These are phyloP conservation scores for Ascosphaera apis DNA, from an alignment of 2,329 filamentous ascomycete genomes.

Conservation along the genomic window DNA sequence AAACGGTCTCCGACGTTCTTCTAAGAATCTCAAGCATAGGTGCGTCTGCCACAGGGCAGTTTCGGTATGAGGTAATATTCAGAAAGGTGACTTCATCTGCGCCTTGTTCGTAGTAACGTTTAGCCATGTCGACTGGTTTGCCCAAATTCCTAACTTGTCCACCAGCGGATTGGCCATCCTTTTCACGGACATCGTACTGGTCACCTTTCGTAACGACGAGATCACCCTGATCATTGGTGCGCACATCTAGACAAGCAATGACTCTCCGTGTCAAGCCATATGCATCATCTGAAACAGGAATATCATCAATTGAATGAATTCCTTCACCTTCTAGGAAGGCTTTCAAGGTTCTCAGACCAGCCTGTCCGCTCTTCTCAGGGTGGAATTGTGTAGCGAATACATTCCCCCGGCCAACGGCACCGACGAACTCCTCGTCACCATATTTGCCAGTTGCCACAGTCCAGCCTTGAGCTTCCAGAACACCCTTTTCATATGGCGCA, in stretches of 20 bases:
- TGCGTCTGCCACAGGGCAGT: slow-evolving; percentile 73
- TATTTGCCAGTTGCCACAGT: slow-evolving; percentile 77
- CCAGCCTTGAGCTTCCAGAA: slow-evolving; percentile 67
- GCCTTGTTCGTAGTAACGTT: slow-evolving; percentile 84
- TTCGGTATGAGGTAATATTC: slow-evolving; percentile 95
- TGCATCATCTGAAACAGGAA: slow-evolving; percentile 3
- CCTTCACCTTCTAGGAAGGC: slow-evolving; percentile 62
- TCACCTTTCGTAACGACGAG: slow-evolving; percentile 96
- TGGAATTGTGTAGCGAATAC: slow-evolving; percentile 89
- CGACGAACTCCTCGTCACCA: slow-evolving; percentile 72
- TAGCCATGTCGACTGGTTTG: slow-evolving; percentile 88
- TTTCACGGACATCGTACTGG: slow-evolving; percentile 95
- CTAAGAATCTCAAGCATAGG: slow-evolving; percentile 92
- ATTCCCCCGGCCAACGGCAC: slow-evolving; percentile 67
- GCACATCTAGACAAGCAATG: slow-evolving; percentile 89
- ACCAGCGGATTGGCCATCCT: slow-evolving; percentile 33
- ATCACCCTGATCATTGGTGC: slow-evolving; percentile 81
- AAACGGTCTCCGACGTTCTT: slow-evolving; percentile 69
- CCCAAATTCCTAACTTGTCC: slow-evolving; percentile 69
- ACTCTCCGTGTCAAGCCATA: slow-evolving; percentile 76
- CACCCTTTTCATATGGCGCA: slow-evolving; percentile 46
- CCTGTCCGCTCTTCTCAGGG: slow-evolving; percentile 86
- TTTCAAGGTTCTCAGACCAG: slow-evolving; percentile 60
- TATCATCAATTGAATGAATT: slow-evolving; percentile 27
- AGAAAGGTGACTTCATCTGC: slow-evolving; percentile 94